Evolutionary conservation across 139 green algal species (phyloP).

Genomic region (Gonium pectorale): DNA sequence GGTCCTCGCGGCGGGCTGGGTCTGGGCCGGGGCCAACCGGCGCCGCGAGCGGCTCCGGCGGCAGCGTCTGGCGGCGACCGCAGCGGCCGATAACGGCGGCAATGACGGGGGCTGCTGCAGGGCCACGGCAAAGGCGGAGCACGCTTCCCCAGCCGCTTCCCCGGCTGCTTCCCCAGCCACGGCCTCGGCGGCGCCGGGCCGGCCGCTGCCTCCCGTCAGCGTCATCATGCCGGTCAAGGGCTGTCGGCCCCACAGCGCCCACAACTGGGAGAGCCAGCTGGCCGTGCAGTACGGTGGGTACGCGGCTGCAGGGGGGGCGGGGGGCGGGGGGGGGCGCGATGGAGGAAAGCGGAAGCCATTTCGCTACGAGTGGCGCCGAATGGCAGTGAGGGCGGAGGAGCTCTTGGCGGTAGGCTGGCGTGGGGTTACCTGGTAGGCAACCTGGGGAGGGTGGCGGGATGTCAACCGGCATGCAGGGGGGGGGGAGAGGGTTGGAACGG

Average conservation of each 20-base stretch:
- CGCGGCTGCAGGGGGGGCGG: background rate
- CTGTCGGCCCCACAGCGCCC: conserved; percentile 64
- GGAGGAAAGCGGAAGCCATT: background rate
- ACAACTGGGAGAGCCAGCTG: conserved; percentile 78
- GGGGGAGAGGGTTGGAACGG: too few species aligned
- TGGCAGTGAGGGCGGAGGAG: too few species aligned
- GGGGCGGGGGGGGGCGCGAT: background rate
- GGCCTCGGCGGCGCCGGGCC: background rate
- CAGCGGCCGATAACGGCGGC: too few species aligned
- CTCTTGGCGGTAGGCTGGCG: background rate
- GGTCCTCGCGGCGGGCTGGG: conserved; percentile 25
- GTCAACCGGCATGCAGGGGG: too few species aligned
- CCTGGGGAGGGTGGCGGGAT: too few species aligned
- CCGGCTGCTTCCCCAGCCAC: background rate
- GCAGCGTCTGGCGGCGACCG: background rate
- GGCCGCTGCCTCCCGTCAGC: conserved; percentile 57
- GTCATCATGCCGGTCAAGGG: conserved; percentile 83
- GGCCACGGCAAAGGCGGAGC: too few species aligned
- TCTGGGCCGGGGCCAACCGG: conserved; percentile 1
- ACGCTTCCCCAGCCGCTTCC: background rate
- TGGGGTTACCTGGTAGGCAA: too few species aligned
- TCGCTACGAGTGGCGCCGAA: background rate
- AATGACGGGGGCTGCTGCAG: too few species aligned
- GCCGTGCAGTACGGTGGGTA: conserved; percentile 65
- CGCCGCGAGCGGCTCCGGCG: conserved; percentile 29